A percentile compares a stretch with the other conserved stretches of the same genome.
phyloP scores from a whole-genome alignment of 805 yeast genomes.

The Cyberlindnera misumaiensis region DNA sequence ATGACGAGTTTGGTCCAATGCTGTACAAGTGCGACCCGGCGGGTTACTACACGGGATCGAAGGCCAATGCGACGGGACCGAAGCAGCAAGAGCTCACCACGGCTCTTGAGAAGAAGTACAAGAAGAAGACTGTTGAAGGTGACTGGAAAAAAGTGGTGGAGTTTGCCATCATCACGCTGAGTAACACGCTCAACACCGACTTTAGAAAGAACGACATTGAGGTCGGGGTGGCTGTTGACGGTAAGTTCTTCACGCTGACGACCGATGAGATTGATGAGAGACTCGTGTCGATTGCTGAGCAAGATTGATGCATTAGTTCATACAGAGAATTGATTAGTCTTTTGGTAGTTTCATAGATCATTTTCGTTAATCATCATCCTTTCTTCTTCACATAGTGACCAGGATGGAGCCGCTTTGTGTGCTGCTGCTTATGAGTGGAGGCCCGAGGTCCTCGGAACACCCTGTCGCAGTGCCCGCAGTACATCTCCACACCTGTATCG shows the following conservation, averaged over 20 bases:
- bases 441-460: constrained; percentile 40
- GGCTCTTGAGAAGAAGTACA: constrained; percentile 82
- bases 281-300: constrained; percentile 90
- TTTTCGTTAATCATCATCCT: constrained; percentile 29
- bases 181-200: constrained; percentile 85
- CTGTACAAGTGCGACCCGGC: constrained; percentile 96
- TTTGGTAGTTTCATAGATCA: not conserved
- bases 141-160: constrained; percentile 89
- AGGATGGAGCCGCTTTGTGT: constrained; percentile 39
- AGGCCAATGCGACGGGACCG: constrained; percentile 93
- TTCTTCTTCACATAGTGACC: constrained; percentile 38
- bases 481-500: constrained; percentile 25
- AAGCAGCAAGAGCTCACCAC: constrained; percentile 95
- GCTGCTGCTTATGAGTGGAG: constrained; percentile 42
- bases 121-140: constrained; percentile 65
- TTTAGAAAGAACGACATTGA: constrained; percentile 91
- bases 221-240: constrained; percentile 76
- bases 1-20: constrained; percentile 85
- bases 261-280: constrained; percentile 93
- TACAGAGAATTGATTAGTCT: not conserved
- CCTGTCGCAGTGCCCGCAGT: constrained; percentile 37
- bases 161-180: constrained; percentile 77
- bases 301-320: constrained; percentile 48
- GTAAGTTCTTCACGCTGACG: constrained; percentile 63
- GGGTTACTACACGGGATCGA: constrained; percentile 85